These are phyloP conservation scores for Dendryphion nanum DNA, from an alignment of 2,329 filamentous ascomycete species.

Conservation along the genomic window DNA sequence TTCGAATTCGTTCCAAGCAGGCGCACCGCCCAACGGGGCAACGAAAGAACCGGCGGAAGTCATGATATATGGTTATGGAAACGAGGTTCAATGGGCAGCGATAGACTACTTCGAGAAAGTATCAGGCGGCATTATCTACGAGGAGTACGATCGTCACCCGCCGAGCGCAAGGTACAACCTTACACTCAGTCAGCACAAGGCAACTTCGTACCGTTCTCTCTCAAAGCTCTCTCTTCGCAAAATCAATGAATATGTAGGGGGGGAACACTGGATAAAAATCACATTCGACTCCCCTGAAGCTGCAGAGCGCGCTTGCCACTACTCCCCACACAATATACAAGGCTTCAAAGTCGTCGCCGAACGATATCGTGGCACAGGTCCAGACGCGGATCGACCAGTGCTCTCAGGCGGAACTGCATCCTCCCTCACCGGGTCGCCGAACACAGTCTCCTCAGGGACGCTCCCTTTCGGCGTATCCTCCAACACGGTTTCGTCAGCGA, in stretches of 20 bases:
- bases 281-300: conserved; percentile 51
- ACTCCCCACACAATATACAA: conserved; percentile 47
- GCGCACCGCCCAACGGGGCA: conserved; percentile 36
- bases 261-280: conserved; percentile 80
- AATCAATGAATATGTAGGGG: conserved; percentile 78
- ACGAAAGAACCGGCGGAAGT: conserved; percentile 69
- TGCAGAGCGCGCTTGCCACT: conserved; percentile 49
- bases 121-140: conserved; percentile 76
- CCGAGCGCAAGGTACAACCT: conserved; percentile 71
- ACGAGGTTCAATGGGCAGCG: conserved; percentile 71
- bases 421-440: conserved; percentile 33
- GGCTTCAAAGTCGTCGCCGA: conserved; percentile 51
- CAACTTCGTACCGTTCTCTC: conserved; percentile 66
- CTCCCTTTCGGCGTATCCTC: conserved; percentile 29
- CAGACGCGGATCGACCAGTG: conserved; percentile 44
- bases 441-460: conserved; percentile 34
- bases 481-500: conserved; percentile 42
- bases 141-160: conserved; percentile 89
- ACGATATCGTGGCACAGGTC: conserved; percentile 45
- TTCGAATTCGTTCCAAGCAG: conserved; percentile 23
- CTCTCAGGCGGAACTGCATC: conserved; percentile 26
- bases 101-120: conserved; percentile 86
- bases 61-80: conserved; percentile 79
- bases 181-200: conserved; percentile 70
- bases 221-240: conserved; percentile 72